Base-by-base conservation (phyloP, 2,329 filamentous ascomycete species). In the Ceratocystis diversiconidia region DNA sequence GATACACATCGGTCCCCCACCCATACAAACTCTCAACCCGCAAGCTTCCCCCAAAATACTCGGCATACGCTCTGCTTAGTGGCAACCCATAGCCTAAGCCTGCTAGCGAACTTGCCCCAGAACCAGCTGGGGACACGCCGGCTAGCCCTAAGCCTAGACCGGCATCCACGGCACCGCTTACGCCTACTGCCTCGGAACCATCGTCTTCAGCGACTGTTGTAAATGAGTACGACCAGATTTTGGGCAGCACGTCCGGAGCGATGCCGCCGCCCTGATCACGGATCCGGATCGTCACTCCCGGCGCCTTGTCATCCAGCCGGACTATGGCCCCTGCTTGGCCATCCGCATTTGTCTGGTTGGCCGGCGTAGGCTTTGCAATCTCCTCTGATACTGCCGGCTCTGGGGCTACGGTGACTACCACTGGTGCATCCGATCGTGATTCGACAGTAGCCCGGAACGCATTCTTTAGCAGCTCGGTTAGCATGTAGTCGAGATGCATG, bases 221-320 rank as follows among this genome's bases (percentile, higher is more conserved):
- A 74, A 96, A 99, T 69, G 89, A 94, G 74, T 97, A 99, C 5
- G 91, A 92, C 92, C 94, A 99, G 67, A 99, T 92, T 70, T 92
- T 87, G 3, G 87, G 85, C 43, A 94, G 77, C 32, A 94, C 86
- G 17, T 92, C 89, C 0, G 92, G 89, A 0, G 85, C 83, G 65
- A 99, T 97, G 44, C 94, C 94, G 52, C 92, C 92, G 62, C 94
- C 94, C n/a, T 91, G 86, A 73, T 99, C 94, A 7, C 94, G 86
- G 70, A 99, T 96, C 28, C 94, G 85, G 70, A 99, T 95, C 0
- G 94, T 97, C 12, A 99, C 90, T 46, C 91, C 92, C 0, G 92
- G 90, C 0, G 86, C 83, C 66, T 84, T 81, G 71, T 85, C 82
- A 68, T 85, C 82, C 5, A 85, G 77, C 0, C 82, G 82, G 44